phyloP scores from a whole-genome alignment of 1,139 yeast genomes.

The Candida sanyaensis region DNA sequence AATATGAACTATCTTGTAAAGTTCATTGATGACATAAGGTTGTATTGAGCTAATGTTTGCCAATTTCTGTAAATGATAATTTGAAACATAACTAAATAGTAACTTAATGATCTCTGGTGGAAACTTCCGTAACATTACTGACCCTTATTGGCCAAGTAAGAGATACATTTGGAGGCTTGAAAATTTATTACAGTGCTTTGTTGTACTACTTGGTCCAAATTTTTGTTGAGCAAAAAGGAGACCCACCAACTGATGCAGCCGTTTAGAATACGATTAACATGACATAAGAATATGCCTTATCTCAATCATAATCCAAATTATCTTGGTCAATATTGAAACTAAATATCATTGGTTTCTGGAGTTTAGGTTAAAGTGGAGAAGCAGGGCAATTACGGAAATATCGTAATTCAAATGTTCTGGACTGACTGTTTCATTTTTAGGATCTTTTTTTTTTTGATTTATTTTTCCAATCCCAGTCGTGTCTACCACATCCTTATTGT shows the following conservation, averaged over 20 bases:
- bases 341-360: too few relatives aligned
- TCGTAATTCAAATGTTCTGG: too few relatives aligned
- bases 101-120: background rate
- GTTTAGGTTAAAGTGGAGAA: too few relatives aligned
- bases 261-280: background rate
- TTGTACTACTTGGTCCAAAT: background rate
- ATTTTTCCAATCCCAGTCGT: background rate
- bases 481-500: background rate
- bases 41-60: background rate
- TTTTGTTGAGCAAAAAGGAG: background rate
- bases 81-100: background rate
- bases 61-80: background rate
- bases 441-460: background rate
- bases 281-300: too few relatives aligned
- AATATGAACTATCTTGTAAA: background rate
- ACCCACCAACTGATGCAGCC: background rate
- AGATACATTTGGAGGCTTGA: too few relatives aligned
- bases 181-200: background rate
- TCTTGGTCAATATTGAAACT: too few relatives aligned
- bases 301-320: too few relatives aligned
- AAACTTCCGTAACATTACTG: background rate
- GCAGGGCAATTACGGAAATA: too few relatives aligned
- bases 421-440: too few relatives aligned
- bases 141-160: too few relatives aligned
- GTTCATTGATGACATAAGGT: background rate